Conservation (phyloP, 768 basidiomycete genomes). For the Sutorius australiensis region DNA sequence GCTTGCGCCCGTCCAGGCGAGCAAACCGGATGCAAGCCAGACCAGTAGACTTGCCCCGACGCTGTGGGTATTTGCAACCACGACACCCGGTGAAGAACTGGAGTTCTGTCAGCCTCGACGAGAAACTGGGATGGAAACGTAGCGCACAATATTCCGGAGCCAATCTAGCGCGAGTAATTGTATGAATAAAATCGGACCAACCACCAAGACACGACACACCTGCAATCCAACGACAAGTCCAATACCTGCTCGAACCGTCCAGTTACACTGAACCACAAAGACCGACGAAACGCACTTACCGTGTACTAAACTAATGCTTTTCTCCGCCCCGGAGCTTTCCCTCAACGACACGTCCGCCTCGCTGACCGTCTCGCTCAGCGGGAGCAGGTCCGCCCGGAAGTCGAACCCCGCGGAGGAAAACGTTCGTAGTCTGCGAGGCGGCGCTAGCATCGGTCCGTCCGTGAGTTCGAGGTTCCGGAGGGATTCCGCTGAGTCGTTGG, state of each 20-base stretch:
- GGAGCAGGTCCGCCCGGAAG: slow-evolving; percentile 73
- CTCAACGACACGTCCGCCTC: slow-evolving; percentile 54
- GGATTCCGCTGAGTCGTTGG: slow-evolving; percentile 63
- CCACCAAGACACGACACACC: slow-evolving; percentile 33
- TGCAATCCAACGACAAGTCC: slow-evolving; percentile 82
- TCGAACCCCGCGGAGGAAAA: slow-evolving; percentile 76
- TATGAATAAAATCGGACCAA: not conserved
- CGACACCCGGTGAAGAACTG: slow-evolving; percentile 89
- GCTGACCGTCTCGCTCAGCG: slow-evolving; percentile 71
- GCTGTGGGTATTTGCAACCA: slow-evolving; percentile 83
- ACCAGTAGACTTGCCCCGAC: slow-evolving; percentile 86
- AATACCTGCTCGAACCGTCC: slow-evolving; percentile 51
- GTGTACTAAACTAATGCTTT: slow-evolving; percentile 71
- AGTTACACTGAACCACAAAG: not conserved
- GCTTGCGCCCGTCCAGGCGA: slow-evolving; percentile 95
- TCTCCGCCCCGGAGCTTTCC: slow-evolving; percentile 59
- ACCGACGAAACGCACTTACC: slow-evolving; percentile 43
- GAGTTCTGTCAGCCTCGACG: not conserved
- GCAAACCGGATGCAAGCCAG: slow-evolving; percentile 78
- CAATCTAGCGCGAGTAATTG: slow-evolving; percentile 51
- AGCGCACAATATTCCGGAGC: slow-evolving; percentile 88
- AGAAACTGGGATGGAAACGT: slow-evolving; percentile 14
- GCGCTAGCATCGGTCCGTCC: slow-evolving; percentile 48
- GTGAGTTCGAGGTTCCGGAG: slow-evolving; percentile 76
- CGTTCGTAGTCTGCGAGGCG: slow-evolving; percentile 42